Evolutionary conservation across 2,329 filamentous ascomycete genomes (phyloP).

Genomic region (Endoconidiophora polonica): DNA sequence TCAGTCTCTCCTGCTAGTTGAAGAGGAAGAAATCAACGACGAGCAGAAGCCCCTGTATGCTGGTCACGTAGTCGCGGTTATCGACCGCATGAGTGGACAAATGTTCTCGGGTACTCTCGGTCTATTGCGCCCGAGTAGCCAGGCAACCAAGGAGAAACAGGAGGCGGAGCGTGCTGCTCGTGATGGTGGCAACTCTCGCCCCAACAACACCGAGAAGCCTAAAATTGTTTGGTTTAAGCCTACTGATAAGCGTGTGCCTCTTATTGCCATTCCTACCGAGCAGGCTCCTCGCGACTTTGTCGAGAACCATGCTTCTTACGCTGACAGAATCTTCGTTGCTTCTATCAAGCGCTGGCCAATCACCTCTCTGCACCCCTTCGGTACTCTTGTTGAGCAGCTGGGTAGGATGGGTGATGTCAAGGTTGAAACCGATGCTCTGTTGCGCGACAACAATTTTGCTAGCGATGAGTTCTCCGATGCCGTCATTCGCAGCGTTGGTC

Average conservation of each 20-base stretch:
- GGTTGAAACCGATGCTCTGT: slow-evolving; percentile 90
- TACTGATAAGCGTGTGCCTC: slow-evolving; percentile 92
- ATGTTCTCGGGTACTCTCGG: slow-evolving; percentile 98
- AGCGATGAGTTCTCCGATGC: slow-evolving; percentile 96
- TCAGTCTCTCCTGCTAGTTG: slow-evolving; percentile 86
- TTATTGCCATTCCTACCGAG: slow-evolving; percentile 96
- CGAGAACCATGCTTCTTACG: slow-evolving; percentile 94
- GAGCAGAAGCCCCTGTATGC: slow-evolving; percentile 96
- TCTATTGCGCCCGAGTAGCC: slow-evolving; percentile 84
- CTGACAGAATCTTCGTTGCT: slow-evolving; percentile 93
- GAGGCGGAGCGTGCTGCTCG: slow-evolving; percentile 87
- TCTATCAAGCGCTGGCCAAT: slow-evolving; percentile 99
- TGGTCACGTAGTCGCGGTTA: slow-evolving; percentile 90
- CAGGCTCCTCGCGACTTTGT: slow-evolving; percentile 96
- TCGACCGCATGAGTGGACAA: slow-evolving; percentile 90
- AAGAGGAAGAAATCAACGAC: slow-evolving; percentile 97
- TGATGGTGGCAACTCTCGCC: slow-evolving; percentile 42
- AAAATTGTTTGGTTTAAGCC: slow-evolving; percentile 99
- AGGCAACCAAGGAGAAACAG: slow-evolving; percentile 98
- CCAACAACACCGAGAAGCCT: slow-evolving; percentile 68
- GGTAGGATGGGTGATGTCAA: slow-evolving; percentile 95
- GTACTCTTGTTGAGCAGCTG: slow-evolving; percentile 90
- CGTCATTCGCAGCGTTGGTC: slow-evolving; percentile 79
- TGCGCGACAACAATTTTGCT: slow-evolving; percentile 97
- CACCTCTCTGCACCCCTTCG: slow-evolving; percentile 96